phyloP scores from a whole-genome alignment of 164 flowering plant species.

The Stephania japonica region DNA sequence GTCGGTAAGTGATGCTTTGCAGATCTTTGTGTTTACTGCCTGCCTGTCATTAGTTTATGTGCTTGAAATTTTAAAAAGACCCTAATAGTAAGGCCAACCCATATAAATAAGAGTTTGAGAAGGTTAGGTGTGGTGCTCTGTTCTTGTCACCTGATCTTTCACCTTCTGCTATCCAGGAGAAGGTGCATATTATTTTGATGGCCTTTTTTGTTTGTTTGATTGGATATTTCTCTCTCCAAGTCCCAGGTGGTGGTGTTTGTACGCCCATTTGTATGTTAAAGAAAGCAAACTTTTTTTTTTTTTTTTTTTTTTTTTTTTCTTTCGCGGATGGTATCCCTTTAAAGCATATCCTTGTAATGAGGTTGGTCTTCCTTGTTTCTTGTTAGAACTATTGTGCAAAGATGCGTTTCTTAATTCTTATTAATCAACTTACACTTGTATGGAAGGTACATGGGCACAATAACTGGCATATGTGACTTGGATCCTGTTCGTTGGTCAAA shows the following conservation, averaged over 20 bases:
- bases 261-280: neutral
- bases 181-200: no score
- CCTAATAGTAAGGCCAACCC: neutral
- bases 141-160: no score
- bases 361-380: no score
- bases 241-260: neutral
- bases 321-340: no score
- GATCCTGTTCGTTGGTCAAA: conserved; percentile 81
- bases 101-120: neutral
- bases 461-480: conserved; percentile 79
- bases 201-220: no score
- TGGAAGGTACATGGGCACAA: conserved; percentile 84
- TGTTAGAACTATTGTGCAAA: no score
- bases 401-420: neutral
- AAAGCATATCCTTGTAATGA: no score
- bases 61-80: neutral
- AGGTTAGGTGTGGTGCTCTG: neutral
- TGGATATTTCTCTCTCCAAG: neutral
- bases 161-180: no score
- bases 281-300: no score
- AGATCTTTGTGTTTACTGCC: neutral
- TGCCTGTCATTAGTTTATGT: neutral
- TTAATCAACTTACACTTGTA: conserved; percentile 8
- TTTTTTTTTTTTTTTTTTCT: no score
- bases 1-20: conserved; percentile 48